These are phyloP conservation scores for Allium sativum DNA, from an alignment of 106 monocot genomes.

Conservation along the genomic window DNA sequence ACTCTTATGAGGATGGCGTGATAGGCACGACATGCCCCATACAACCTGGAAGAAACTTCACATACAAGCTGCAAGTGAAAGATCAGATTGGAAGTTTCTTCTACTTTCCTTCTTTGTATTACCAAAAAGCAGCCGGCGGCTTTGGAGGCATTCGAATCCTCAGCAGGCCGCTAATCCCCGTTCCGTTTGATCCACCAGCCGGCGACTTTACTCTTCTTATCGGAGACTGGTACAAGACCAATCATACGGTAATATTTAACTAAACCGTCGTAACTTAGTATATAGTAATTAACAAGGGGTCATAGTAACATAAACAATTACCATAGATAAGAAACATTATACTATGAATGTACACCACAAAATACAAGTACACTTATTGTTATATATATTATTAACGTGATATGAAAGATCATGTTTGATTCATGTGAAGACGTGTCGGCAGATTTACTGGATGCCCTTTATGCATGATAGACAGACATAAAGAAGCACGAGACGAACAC, in stretches of 20 bases:
- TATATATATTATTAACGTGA: too few species aligned
- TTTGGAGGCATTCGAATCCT: constrained; percentile 57
- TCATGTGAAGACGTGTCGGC: too few species aligned
- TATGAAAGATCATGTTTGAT: too few species aligned
- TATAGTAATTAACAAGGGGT: too few species aligned
- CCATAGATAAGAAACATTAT: too few species aligned
- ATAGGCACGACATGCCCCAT: constrained; percentile 64
- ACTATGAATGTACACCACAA: too few species aligned
- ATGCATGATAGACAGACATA: too few species aligned
- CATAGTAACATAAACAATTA: too few species aligned
- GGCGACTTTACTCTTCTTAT: constrained; percentile 60
- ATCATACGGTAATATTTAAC: constrained; percentile 32
- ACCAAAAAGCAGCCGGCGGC: constrained; percentile 62
- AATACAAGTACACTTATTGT: too few species aligned
- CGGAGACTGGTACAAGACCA: constrained; percentile 63
- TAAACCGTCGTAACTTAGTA: too few species aligned
- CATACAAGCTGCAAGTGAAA: constrained; percentile 57
- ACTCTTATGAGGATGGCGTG: constrained; percentile 70
- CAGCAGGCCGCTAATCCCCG: constrained; percentile 57
- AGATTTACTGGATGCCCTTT: too few species aligned
- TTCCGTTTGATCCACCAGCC: constrained; percentile 48
- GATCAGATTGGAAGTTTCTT: constrained; percentile 72
- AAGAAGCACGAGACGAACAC: too few species aligned
- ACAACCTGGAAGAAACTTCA: constrained; percentile 62
- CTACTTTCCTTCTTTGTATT: constrained; percentile 64